These are phyloP conservation scores for Coniophora puteana DNA, from an alignment of 1,284 basidiomycete species.

Conservation along the genomic window DNA sequence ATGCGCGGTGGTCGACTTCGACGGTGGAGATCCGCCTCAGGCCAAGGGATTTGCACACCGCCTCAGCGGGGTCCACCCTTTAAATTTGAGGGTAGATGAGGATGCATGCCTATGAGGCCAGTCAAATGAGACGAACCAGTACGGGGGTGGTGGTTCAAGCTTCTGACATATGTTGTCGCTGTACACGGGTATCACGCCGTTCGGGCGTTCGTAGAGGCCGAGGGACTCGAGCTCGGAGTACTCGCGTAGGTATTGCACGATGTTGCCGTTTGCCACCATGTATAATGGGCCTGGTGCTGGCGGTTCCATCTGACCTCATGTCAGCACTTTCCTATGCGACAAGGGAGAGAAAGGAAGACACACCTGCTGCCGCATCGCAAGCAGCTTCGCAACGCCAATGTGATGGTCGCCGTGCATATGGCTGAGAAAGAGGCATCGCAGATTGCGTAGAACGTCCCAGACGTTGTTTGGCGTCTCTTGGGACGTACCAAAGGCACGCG, in stretches of 20 bases:
- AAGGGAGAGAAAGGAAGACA: conserved; percentile 17
- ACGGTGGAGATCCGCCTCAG: conserved; percentile 59
- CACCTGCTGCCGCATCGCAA: conserved; percentile 73
- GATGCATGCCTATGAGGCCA: neutral
- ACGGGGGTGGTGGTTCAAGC: no score
- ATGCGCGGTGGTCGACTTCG: conserved; percentile 69
- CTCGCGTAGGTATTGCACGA: conserved; percentile 65
- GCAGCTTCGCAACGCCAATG: conserved; percentile 73
- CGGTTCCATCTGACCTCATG: conserved; percentile 48
- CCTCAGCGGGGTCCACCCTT: conserved; percentile 30
- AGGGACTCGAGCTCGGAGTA: conserved; percentile 63
- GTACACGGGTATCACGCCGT: conserved; percentile 51
- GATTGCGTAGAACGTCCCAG: conserved; percentile 61
- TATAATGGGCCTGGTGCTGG: conserved; percentile 61
- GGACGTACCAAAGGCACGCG: conserved; percentile 72
- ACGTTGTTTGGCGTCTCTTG: conserved; percentile 36
- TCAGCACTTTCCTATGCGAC: conserved; percentile 4
- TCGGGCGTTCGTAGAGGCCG: conserved; percentile 49
- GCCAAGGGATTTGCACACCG: conserved; percentile 48
- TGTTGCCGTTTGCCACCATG: conserved; percentile 55
- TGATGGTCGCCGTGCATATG: conserved; percentile 96
- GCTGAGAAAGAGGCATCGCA: conserved; percentile 83
- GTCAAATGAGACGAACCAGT: conserved; percentile 18
- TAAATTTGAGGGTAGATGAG: conserved; percentile 4
- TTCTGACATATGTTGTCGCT: conserved; percentile 49